Percentiles rank a stretch among this genome's conserved stretches.
These are phyloP conservation scores for Taphrina sp. DNA, from an alignment of 1,139 yeast species.

Conservation along the genomic window DNA sequence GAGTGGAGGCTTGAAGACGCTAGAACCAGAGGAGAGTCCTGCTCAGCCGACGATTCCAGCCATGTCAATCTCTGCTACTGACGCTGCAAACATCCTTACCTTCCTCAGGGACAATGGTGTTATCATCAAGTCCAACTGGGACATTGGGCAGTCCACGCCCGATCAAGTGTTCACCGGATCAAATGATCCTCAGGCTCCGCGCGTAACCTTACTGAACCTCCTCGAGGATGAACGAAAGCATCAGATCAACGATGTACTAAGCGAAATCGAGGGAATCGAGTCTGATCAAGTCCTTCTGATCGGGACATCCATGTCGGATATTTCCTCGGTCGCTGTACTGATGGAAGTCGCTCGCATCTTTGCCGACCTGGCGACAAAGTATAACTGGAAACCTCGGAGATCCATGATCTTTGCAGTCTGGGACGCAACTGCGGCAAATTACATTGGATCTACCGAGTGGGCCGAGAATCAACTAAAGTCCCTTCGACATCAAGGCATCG, in stretches of 20 bases:
- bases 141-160: constrained; percentile 36
- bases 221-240: constrained; percentile 61
- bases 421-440: constrained; percentile 78
- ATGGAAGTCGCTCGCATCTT: constrained; percentile 71
- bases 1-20: constrained; percentile 42
- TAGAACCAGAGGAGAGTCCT: constrained; percentile 52
- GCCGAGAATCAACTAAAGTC: constrained; percentile 58
- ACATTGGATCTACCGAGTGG: constrained; percentile 84
- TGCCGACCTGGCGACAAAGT: constrained; percentile 61
- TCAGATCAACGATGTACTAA: constrained; percentile 74
- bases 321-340: constrained; percentile 72
- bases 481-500: constrained; percentile 61
- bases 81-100: constrained; percentile 56
- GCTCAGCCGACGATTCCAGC: constrained; percentile 70
- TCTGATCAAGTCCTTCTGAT: constrained; percentile 72
- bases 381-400: constrained; percentile 81
- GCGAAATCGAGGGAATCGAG: constrained; percentile 75
- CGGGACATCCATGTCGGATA: constrained; percentile 74
- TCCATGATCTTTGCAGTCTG: constrained; percentile 80
- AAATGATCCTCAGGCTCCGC: constrained; percentile 45
- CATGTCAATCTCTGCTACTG: constrained; percentile 71
- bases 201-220: constrained; percentile 48
- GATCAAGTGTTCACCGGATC: constrained; percentile 28
- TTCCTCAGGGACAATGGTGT: constrained; percentile 54
- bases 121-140: constrained; percentile 42